Percentiles rank a stretch among this genome's conserved stretches.
Conservation (phyloP, 208 protist genomes). For the Crithidia mellificae region DNA sequence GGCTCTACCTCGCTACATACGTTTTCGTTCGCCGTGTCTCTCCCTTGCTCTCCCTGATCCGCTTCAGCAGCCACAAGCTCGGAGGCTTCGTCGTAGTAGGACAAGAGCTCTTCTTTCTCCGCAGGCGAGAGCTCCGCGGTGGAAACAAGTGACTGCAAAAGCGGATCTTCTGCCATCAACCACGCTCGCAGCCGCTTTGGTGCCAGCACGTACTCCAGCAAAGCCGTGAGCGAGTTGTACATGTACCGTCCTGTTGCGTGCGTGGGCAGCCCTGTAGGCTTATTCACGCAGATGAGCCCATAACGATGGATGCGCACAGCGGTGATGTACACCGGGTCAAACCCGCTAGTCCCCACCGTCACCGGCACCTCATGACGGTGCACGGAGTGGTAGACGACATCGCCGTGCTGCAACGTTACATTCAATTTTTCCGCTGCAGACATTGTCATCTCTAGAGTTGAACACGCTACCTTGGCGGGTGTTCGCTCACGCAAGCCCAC, state of each 20-base stretch:
- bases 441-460: not conserved
- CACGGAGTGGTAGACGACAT: slow-evolving; percentile 88
- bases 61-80: not conserved
- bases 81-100: slow-evolving; percentile 38
- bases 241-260: slow-evolving; percentile 92
- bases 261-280: slow-evolving; percentile 80
- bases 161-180: slow-evolving; percentile 51
- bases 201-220: slow-evolving; percentile 89
- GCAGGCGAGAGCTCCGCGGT: slow-evolving; percentile 38
- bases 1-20: slow-evolving; percentile 44
- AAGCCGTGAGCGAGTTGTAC: slow-evolving; percentile 88
- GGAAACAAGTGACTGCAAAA: slow-evolving; percentile 76
- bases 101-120: slow-evolving; percentile 65
- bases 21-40: slow-evolving; percentile 1
- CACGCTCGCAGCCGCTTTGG: slow-evolving; percentile 72
- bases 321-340: slow-evolving; percentile 53
- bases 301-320: slow-evolving; percentile 59
- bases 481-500: too few species aligned
- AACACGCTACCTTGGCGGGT: too few species aligned
- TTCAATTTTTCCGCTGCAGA: not conserved
- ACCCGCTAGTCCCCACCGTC: slow-evolving; percentile 52
- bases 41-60: not conserved
- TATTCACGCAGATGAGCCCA: slow-evolving; percentile 67
- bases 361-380: slow-evolving; percentile 95
- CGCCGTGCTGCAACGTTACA: slow-evolving; percentile 61